Percentiles rank a stretch among this genome's conserved stretches.
phyloP scores from a whole-genome alignment of 2,329 filamentous ascomycete genomes.

The Colletotrichum sp. region DNA sequence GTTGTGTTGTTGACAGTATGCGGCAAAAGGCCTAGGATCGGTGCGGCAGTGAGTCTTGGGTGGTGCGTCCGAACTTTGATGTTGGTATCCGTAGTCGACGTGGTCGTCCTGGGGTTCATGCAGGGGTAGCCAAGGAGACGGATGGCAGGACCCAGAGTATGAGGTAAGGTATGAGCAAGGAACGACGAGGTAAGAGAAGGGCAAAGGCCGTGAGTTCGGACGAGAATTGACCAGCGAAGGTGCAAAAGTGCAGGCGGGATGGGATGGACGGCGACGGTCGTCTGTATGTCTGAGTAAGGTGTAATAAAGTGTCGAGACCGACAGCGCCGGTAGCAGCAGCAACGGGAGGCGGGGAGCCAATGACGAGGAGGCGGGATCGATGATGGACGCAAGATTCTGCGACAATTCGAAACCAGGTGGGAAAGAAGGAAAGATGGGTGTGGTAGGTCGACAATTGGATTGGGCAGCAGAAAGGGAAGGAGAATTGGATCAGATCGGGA shows the following conservation, averaged over 20 bases:
- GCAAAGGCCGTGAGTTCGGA: constrained; percentile 9
- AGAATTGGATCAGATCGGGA: neutral
- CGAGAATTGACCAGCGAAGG: constrained; percentile 4
- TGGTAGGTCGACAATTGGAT: neutral
- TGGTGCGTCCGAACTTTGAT: neutral
- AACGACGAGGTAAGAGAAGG: neutral
- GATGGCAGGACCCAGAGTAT: constrained; percentile 16
- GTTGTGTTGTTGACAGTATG: neutral
- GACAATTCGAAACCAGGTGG: neutral
- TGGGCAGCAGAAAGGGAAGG: neutral
- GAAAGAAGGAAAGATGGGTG: constrained; percentile 1
- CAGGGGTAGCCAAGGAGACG: constrained; percentile 15
- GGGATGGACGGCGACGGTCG: neutral
- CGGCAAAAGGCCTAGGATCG: neutral
- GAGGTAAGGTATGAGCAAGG: constrained; percentile 16
- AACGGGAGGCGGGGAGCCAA: neutral
- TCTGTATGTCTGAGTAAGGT: neutral
- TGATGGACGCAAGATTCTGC: neutral
- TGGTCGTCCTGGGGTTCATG: constrained; percentile 7
- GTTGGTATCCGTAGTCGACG: neutral
- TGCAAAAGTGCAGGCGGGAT: neutral
- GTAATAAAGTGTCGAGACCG: neutral
- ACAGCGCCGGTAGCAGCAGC: neutral
- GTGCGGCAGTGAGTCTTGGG: neutral
- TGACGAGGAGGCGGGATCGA: neutral